phyloP scores from a whole-genome alignment of 176 grass and related monocot species.

The Luzula sylvatica region DNA sequence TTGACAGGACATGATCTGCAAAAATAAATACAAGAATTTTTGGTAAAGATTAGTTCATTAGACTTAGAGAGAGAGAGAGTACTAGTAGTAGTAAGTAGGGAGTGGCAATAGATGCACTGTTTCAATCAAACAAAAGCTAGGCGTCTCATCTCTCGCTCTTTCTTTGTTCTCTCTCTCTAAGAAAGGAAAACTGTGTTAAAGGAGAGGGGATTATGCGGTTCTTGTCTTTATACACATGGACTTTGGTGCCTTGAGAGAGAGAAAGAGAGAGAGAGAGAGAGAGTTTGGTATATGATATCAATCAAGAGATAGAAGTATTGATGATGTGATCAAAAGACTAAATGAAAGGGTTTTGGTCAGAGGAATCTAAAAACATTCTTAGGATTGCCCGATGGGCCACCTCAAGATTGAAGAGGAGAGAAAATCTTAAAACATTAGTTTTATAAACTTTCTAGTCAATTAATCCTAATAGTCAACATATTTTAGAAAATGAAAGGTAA shows the following conservation, averaged over 20 bases:
- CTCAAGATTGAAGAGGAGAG: constrained; percentile 5
- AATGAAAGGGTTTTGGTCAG: constrained; percentile 29
- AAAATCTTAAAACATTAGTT: constrained; percentile 2
- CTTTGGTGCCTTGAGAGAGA: constrained; percentile 25
- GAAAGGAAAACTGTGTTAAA: constrained; percentile 14
- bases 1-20: constrained; percentile 99
- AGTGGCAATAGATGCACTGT: constrained; percentile 59
- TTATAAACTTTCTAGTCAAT: constrained; percentile 5
- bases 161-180: constrained; percentile 16
- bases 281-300: not conserved
- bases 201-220: constrained; percentile 33
- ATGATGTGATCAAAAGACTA: constrained; percentile 14
- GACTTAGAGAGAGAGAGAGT: constrained; percentile 31
- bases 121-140: constrained; percentile 25
- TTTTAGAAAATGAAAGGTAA: constrained; percentile 2
- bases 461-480: constrained; percentile 10
- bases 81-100: constrained; percentile 31
- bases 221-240: constrained; percentile 52
- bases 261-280: not conserved
- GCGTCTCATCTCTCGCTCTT: constrained; percentile 14
- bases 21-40: constrained; percentile 44
- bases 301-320: constrained; percentile 13
- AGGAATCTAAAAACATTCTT: constrained; percentile 95
- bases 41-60: constrained; percentile 16
- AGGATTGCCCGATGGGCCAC: constrained; percentile 32